A percentile compares a stretch with the other conserved stretches of the same genome.
These are phyloP conservation scores for Talaromyces adpressus DNA, from an alignment of 495 filamentous ascomycete species.

Conservation along the genomic window DNA sequence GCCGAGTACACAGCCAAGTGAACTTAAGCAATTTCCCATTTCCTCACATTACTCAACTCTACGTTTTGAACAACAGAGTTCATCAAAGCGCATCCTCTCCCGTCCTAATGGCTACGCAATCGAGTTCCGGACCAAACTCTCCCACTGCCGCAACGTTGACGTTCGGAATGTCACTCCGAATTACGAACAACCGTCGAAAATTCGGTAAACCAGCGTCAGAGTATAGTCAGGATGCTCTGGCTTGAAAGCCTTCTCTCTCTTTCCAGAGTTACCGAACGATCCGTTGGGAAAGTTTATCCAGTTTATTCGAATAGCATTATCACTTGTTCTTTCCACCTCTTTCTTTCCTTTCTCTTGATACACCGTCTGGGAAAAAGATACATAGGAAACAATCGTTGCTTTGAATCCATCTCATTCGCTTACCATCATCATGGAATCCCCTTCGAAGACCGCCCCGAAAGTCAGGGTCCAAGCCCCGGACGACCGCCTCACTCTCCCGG, in stretches of 20 bases:
- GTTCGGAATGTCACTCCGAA: background rate
- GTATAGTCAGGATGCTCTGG: background rate
- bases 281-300: conserved; percentile 1
- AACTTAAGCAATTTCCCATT: no score
- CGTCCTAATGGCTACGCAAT: conserved; percentile 4
- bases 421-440: background rate
- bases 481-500: conserved; percentile 22
- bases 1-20: no score
- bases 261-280: conserved; percentile 1
- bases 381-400: background rate
- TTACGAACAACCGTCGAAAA: background rate
- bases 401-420: background rate
- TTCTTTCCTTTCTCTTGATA: background rate
- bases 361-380: background rate
- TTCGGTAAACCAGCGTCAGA: background rate
- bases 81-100: background rate
- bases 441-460: background rate
- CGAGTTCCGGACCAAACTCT: background rate
- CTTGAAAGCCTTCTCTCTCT: background rate
- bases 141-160: conserved; percentile 6
- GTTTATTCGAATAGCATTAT: background rate
- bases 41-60: no score
- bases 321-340: background rate
- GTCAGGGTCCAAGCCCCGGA: background rate
- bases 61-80: background rate